Percentiles rank a stretch among this genome's conserved stretches.
phyloP scores from a whole-genome alignment of 495 filamentous ascomycete species.

The Cercophora scortea region DNA sequence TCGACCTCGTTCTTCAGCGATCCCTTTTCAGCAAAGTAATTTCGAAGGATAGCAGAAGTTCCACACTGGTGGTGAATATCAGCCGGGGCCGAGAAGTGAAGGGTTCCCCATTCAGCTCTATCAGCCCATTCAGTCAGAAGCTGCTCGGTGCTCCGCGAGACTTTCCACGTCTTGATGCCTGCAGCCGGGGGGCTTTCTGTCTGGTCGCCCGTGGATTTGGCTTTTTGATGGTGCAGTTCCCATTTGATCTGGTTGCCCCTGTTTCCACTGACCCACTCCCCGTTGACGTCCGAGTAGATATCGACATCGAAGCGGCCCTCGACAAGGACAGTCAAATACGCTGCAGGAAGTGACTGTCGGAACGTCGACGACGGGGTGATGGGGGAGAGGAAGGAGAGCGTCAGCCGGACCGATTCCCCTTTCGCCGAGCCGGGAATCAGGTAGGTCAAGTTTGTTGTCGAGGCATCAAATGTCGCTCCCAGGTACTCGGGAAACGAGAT shows the following conservation, averaged over 20 bases:
- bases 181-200: not conserved
- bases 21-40: slow-evolving; percentile 63
- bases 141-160: slow-evolving; percentile 57
- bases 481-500: slow-evolving; percentile 64
- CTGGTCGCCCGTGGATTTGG: not conserved
- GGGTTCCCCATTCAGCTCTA: slow-evolving; percentile 80
- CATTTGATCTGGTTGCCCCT: slow-evolving; percentile 60
- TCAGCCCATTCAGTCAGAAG: slow-evolving; percentile 69
- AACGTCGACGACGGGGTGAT: slow-evolving; percentile 89
- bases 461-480: slow-evolving; percentile 81
- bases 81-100: slow-evolving; percentile 67
- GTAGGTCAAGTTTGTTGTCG: slow-evolving; percentile 88
- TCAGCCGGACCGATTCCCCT: slow-evolving; percentile 46
- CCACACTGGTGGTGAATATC: slow-evolving; percentile 61
- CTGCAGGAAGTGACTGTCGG: slow-evolving; percentile 83
- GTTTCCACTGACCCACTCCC: slow-evolving; percentile 81
- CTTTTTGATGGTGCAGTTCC: slow-evolving; percentile 43
- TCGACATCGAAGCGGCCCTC: slow-evolving; percentile 65
- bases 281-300: slow-evolving; percentile 83
- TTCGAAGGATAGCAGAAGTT: slow-evolving; percentile 59
- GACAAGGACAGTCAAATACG: slow-evolving; percentile 72
- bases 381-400: slow-evolving; percentile 82
- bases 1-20: slow-evolving; percentile 53
- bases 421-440: slow-evolving; percentile 45
- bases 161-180: slow-evolving; percentile 47